Conservation (phyloP, 768 basidiomycete species). For the Phlebiopsis flavidoalba region DNA sequence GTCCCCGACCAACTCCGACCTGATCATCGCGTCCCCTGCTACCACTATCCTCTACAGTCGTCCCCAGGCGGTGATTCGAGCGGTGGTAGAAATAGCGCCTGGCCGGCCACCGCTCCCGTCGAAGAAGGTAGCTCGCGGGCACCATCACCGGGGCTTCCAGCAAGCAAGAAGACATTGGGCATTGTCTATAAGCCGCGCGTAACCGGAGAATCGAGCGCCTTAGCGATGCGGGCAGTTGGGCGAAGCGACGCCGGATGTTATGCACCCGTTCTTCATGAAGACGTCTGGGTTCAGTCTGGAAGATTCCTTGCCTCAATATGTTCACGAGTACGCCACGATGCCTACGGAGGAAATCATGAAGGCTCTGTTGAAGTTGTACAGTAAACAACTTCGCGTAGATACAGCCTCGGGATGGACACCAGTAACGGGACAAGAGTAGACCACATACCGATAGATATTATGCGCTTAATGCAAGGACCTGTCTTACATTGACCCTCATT, state of each 20-base stretch:
- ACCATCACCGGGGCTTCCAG: slow-evolving; percentile 1
- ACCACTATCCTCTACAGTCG: not conserved
- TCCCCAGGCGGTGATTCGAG: not conserved
- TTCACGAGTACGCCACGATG: slow-evolving; percentile 80
- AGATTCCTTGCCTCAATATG: slow-evolving; percentile 81
- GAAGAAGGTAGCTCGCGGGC: slow-evolving; percentile 2
- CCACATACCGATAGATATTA: not conserved
- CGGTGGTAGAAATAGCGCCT: not conserved
- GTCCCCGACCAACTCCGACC: slow-evolving; percentile 15
- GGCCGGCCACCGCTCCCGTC: not conserved
- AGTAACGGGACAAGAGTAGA: not conserved
- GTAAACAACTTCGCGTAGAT: slow-evolving; percentile 50
- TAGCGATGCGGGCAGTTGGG: slow-evolving; percentile 82
- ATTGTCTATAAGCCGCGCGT: slow-evolving; percentile 52
- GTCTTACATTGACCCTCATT: not conserved
- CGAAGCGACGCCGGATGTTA: slow-evolving; percentile 84
- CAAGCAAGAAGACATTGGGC: slow-evolving; percentile 18
- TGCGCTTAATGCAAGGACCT: not conserved
- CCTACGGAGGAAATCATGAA: slow-evolving; percentile 86
- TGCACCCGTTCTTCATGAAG: slow-evolving; percentile 86
- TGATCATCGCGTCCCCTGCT: slow-evolving; percentile 4
- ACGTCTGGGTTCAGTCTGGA: slow-evolving; percentile 80
- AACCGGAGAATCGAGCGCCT: slow-evolving; percentile 69
- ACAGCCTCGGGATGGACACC: not conserved
- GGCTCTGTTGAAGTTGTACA: slow-evolving; percentile 69